These are phyloP conservation scores for Rosa hybrid DNA, from an alignment of 331 rosid genomes.

Conservation along the genomic window DNA sequence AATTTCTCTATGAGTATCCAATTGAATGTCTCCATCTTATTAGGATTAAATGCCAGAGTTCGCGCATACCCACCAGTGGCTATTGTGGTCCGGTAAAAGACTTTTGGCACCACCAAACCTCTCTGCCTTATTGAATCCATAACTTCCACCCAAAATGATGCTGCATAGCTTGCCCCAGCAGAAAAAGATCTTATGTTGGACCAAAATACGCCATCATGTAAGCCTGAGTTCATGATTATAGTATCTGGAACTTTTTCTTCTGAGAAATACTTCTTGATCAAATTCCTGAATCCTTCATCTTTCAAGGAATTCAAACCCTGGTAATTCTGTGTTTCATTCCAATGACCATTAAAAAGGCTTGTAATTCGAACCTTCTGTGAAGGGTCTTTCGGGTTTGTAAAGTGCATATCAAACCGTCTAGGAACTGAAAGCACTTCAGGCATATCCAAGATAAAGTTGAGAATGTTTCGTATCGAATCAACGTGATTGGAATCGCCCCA, in stretches of 20 bases:
- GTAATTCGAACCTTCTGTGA: conserved; percentile 79
- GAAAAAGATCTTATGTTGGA: conserved; percentile 63
- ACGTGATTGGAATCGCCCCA: conserved; percentile 98
- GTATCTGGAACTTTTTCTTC: conserved; percentile 70
- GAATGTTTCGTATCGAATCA: conserved; percentile 76
- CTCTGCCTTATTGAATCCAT: conserved; percentile 51
- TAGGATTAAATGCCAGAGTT: conserved; percentile 70
- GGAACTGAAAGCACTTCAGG: conserved; percentile 69
- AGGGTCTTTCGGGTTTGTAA: conserved; percentile 70
- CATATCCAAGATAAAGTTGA: conserved; percentile 71
- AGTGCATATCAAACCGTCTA: conserved; percentile 70
- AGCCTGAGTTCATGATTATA: conserved; percentile 78
- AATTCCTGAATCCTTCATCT: conserved; percentile 65
- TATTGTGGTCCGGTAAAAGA: conserved; percentile 69
- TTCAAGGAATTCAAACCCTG: conserved; percentile 74
- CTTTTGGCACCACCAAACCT: conserved; percentile 61
- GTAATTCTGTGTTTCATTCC: conserved; percentile 85
- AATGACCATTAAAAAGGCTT: conserved; percentile 91
- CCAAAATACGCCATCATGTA: conserved; percentile 79
- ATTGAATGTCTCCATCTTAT: conserved; percentile 84
- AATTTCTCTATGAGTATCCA: conserved; percentile 64
- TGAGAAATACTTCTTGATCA: conserved; percentile 65
- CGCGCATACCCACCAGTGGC: conserved; percentile 90
- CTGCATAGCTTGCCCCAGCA: conserved; percentile 65
- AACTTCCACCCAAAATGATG: conserved; percentile 74